Evolutionary conservation across 306 rosid species (phyloP), one percentile per base, ranked within the genome.

Genomic region (Vigna mungo): DNA sequence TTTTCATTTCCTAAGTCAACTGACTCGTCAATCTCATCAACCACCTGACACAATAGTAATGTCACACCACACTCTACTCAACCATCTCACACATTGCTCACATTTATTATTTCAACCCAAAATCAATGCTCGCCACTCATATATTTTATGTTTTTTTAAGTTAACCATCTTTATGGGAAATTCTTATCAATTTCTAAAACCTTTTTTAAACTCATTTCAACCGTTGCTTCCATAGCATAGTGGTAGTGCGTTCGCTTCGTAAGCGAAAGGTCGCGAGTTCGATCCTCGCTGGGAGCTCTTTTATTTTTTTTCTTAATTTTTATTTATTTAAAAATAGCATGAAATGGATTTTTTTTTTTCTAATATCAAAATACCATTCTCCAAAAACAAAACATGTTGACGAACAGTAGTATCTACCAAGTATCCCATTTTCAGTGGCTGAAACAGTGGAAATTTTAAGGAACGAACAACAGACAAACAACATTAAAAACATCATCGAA

Each of bases 211-310:
- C 0, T 0, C 48, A 11, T 0, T 3, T 10, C 48, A 3, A 0
- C 1, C 13, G 0, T 0, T 1, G 71, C 92, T 89, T 85, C 90
- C 91, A 84, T 86, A 89, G 89, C 90, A 89, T 80, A 81, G 90
- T 91, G 92, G 89, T 81, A 87, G 86, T 87, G 92, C 86, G 89
- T 87, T 87, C 85, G 85, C 96, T 91, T 91, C 87, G 89, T 87
- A 87, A 91, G 92, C 80, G 86, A 83, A 87, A 89, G 89, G 90
- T 91, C 89, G 86, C 81, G 92, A 91, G 96, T 91, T 89, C 87
- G 88, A 89, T 83, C 89, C 86, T 87, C 82, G 90, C 86, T 81
- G 87, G 90, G 88, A 86, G 89, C 91, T 88, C 5, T 32, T 32
- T n/a, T n/a, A n/a, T 34, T 34, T 5, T 0, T 34, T 34, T 30